phyloP scores from a whole-genome alignment of 2,329 filamentous ascomycete genomes.

The Trichophyton schoenleinii region DNA sequence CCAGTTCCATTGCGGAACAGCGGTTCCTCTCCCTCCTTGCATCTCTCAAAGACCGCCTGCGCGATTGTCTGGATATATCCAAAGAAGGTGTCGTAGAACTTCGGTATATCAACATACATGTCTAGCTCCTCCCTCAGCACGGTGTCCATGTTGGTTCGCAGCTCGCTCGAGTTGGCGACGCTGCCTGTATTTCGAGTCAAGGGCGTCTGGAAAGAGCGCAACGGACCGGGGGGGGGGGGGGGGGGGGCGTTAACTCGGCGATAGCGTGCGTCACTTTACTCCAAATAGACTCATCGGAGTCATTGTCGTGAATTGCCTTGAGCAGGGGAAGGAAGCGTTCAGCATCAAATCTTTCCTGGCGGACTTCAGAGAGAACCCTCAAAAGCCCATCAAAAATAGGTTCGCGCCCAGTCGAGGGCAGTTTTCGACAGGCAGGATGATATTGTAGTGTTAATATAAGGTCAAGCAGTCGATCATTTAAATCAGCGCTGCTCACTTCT shows the following conservation, averaged over 20 bases:
- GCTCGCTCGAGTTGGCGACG: neutral
- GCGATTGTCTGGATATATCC: conserved; percentile 16
- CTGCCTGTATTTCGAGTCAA: neutral
- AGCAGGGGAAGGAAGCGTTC: neutral
- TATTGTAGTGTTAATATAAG: too few relatives aligned
- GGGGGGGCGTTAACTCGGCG: too few relatives aligned
- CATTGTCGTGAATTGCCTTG: conserved; percentile 1
- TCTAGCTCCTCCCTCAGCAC: conserved; percentile 1
- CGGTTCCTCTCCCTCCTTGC: conserved; percentile 16
- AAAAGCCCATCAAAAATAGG: too few relatives aligned
- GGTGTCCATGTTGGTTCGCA: neutral
- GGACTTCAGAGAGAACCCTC: too few relatives aligned
- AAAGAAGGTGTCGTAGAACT: conserved; percentile 19
- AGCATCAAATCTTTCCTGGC: too few relatives aligned
- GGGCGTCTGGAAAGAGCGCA: neutral
- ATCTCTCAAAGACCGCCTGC: conserved; percentile 18
- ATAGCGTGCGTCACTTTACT: neutral
- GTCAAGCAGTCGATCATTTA: too few relatives aligned
- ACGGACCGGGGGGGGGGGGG: too few relatives aligned
- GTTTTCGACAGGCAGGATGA: too few relatives aligned
- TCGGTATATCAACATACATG: conserved; percentile 17
- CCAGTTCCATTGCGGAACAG: conserved; percentile 17
- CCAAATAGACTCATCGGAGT: neutral
- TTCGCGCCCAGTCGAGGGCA: too few relatives aligned
- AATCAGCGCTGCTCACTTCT: too few relatives aligned